Evolutionary conservation across 225 moss, liverwort and hornwort species (phyloP).

Genomic region (Pseudisothecium myosuroides): DNA sequence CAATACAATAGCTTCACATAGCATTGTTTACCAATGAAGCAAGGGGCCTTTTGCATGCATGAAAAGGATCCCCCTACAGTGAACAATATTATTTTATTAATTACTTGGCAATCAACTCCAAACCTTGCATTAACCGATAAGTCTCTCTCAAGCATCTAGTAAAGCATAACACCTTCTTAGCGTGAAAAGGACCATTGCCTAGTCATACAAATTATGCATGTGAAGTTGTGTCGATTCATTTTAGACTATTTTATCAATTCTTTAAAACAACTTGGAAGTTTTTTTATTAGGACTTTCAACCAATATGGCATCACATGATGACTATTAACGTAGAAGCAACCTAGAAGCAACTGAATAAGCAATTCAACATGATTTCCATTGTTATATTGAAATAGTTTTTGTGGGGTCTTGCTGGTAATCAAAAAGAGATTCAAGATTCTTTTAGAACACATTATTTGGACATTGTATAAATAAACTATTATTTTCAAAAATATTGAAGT

Average conservation of each 20-base stretch:
- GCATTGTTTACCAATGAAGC: too few species aligned
- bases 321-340: fast-evolving
- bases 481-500: background rate
- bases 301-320: background rate
- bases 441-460: background rate
- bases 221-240: background rate
- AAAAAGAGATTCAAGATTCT: background rate
- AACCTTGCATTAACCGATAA: background rate
- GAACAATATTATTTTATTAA: too few species aligned
- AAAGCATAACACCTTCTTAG: fast-evolving
- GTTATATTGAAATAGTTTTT: too few species aligned
- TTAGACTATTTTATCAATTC: background rate
- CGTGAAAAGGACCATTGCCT: fast-evolving
- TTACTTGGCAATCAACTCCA: background rate
- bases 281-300: background rate
- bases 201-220: background rate
- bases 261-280: fast-evolving
- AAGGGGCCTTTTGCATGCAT: too few species aligned
- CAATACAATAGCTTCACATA: background rate
- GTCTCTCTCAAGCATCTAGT: background rate
- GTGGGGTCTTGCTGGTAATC: background rate
- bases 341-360: background rate
- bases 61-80: too few species aligned
- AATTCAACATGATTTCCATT: background rate
- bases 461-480: background rate